Percentiles rank a stretch among this genome's conserved stretches.
Evolutionary conservation across 2,329 filamentous ascomycete genomes (phyloP).

Genomic region (Sporothrix curviconia): DNA sequence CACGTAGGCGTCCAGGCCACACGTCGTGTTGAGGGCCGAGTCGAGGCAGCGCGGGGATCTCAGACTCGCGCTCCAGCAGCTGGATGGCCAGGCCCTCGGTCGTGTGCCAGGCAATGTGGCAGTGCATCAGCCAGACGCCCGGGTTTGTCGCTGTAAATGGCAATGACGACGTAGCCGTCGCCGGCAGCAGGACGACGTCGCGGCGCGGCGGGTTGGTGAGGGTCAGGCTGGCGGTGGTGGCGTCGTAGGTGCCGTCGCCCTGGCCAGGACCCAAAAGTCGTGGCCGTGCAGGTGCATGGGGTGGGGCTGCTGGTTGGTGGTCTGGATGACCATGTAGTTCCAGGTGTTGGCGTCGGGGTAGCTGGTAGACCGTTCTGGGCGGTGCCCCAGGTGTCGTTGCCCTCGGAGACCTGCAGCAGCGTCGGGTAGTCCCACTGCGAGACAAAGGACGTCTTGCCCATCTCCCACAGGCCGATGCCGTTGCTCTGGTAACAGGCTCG

Average conservation of each 20-base stretch:
- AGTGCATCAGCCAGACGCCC: slow-evolving; percentile 46
- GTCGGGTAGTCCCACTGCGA: slow-evolving; percentile 23
- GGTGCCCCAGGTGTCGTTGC: slow-evolving; percentile 14
- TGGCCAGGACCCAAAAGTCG: slow-evolving; percentile 29
- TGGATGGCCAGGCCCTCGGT: slow-evolving; percentile 43
- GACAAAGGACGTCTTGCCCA: slow-evolving; percentile 21
- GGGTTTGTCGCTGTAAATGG: slow-evolving; percentile 43
- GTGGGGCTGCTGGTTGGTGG: slow-evolving; percentile 22
- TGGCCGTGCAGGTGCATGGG: slow-evolving; percentile 39
- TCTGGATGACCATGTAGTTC: slow-evolving; percentile 19
- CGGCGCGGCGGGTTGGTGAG: slow-evolving; percentile 35
- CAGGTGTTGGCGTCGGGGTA: slow-evolving; percentile 13
- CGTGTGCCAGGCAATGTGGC: slow-evolving; percentile 47
- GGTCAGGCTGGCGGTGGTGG: slow-evolving; percentile 22
- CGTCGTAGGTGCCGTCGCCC: slow-evolving; percentile 14
- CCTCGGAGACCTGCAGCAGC: slow-evolving; percentile 15
- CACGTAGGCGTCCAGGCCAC: slow-evolving; percentile 11
- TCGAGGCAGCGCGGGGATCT: slow-evolving; percentile 9
- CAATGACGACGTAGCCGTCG: slow-evolving; percentile 38
- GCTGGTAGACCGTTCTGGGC: slow-evolving; percentile 14
- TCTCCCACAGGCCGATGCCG: slow-evolving; percentile 22
- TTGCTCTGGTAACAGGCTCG: neutral
- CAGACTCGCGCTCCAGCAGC: slow-evolving; percentile 35
- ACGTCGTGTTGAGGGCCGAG: slow-evolving; percentile 18
- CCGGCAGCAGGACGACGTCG: slow-evolving; percentile 36